phyloP scores from a whole-genome alignment of 768 basidiomycete genomes.

The Mycena capillaripes region DNA sequence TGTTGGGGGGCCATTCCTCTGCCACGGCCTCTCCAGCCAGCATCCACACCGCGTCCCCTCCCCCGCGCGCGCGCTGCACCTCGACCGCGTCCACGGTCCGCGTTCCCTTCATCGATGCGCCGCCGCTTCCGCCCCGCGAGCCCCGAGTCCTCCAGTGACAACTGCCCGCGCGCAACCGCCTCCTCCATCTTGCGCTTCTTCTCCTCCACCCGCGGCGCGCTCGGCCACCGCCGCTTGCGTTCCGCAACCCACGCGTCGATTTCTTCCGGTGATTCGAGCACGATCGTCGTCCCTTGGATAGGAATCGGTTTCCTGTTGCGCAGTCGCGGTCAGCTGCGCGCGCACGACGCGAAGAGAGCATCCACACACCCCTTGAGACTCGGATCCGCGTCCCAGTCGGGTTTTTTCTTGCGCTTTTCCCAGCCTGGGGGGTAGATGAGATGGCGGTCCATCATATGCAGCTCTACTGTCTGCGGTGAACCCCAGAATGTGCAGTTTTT shows the following conservation, averaged over 20 bases:
- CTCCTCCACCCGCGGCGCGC: conserved; percentile 74
- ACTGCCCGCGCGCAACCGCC: conserved; percentile 85
- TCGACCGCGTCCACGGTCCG: conserved; percentile 45
- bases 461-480: conserved; percentile 78
- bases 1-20: conserved; percentile 28
- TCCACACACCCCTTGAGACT: conserved; percentile 78
- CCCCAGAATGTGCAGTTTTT: conserved; percentile 78
- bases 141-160: conserved; percentile 62
- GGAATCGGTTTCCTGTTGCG: conserved; percentile 80
- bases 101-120: conserved; percentile 44
- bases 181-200: conserved; percentile 87
- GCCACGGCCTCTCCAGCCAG: conserved; percentile 46
- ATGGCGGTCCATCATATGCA: conserved; percentile 93
- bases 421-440: conserved; percentile 85
- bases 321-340: not conserved
- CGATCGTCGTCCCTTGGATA: conserved; percentile 84
- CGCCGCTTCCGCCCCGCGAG: conserved; percentile 58
- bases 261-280: conserved; percentile 85
- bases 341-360: not conserved
- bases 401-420: conserved; percentile 65
- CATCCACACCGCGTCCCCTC: conserved; percentile 48
- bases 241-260: conserved; percentile 91
- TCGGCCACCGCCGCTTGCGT: conserved; percentile 90
- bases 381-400: conserved; percentile 88
- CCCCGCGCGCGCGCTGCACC: conserved; percentile 21